Evolutionary conservation across 306 rosid species (phyloP).

Genomic region (Lathyrus tuberosus): DNA sequence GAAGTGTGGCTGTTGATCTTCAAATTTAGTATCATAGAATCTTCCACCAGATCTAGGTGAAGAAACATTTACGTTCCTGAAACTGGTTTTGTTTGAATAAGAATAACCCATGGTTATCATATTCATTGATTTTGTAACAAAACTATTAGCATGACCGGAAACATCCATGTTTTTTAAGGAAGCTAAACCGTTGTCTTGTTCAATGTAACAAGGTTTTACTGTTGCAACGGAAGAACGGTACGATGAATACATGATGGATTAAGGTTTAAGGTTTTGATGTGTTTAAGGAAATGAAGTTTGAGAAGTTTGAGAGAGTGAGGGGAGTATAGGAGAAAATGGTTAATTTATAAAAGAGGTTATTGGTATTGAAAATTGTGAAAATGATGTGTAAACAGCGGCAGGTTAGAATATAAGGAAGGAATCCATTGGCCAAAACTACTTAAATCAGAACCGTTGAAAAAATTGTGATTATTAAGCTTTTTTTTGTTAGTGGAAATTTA

Average conservation of each 20-base stretch:
- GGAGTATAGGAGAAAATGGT: neutral
- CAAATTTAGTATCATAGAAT: constrained; percentile 69
- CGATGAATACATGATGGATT: neutral
- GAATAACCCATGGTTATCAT: constrained; percentile 62
- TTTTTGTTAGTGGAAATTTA: neutral
- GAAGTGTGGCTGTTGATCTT: constrained; percentile 76
- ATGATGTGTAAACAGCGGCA: constrained; percentile 15
- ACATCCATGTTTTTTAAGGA: constrained; percentile 68
- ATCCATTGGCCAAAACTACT: constrained; percentile 11
- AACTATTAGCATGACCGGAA: constrained; percentile 48
- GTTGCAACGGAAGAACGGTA: neutral
- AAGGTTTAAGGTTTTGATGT: neutral
- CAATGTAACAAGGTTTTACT: constrained; percentile 54
- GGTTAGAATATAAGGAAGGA: neutral
- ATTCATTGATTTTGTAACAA: constrained; percentile 58
- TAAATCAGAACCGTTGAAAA: neutral
- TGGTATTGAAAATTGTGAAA: neutral
- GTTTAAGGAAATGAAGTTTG: neutral
- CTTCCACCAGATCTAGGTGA: constrained; percentile 77
- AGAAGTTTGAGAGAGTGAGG: neutral
- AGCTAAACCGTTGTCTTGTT: constrained; percentile 66
- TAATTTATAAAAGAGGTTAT: neutral
- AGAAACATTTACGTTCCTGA: constrained; percentile 40
- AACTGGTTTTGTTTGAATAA: constrained; percentile 40
- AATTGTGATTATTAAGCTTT: neutral